Evolutionary conservation across 495 filamentous ascomycete genomes (phyloP), one percentile per base, ranked within the genome.

Genomic region (Penicillium angulare): DNA sequence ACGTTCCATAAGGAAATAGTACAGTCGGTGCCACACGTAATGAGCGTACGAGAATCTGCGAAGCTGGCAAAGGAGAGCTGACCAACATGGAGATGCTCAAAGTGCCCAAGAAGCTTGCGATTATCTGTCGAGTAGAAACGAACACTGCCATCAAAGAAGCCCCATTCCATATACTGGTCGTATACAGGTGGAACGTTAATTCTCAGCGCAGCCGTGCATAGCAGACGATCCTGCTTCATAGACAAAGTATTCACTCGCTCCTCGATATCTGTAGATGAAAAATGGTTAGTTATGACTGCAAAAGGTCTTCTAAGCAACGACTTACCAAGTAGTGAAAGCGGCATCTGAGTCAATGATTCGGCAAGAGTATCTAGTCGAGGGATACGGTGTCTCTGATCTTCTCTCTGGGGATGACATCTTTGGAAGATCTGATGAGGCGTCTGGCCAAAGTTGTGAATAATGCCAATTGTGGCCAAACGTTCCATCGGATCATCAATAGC

Each of bases 391-490:
- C 70, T 64, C 21, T 76, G 68, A 34, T 85, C 78, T 56, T 97
- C 92, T 32, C 86, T 80, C 27, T 78, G 64, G 7, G 86, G 82
- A 68, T 98, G 93, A 13, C 85, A 76, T 52, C 86, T 83, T 23
- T 83, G 84, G 67, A 97, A 98, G 16, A 97, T 86, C 66, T 98
- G 93, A 66, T 92, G 84, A 2, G 95, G 95, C 10, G 95, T 98
- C 65, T 98, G 93, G 1, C 93, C 93, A 68, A 98, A 98, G 61
- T 97, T 97, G 69, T 98, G 91, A 51, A 98, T 96, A 60, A 96
- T 96, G 20, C 90, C 88, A 55, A 96, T 96, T 0, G 90, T 92
- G 4, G 89, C 88, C 15, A 88, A 69, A 29, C 88, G 79, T 64
- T 96, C 91, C 48, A 89, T 79, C 0, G 88, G 87, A 61, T 98